Evolutionary conservation across 345 rosid genomes (phyloP).

Genomic region (Rhodamnia rubescens): DNA sequence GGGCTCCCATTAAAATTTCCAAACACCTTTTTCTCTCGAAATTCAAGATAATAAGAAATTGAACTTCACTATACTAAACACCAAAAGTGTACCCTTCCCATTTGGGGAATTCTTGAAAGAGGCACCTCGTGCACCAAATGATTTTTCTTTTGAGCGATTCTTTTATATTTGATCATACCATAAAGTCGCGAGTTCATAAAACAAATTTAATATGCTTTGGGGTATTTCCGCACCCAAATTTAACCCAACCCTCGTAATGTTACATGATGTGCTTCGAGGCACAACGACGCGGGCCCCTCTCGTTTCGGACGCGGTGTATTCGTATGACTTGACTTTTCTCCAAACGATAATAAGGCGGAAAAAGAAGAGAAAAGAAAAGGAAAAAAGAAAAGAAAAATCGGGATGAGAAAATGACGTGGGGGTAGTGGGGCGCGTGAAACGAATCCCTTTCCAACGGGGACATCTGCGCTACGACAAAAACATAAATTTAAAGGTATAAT

Average conservation of each 20-base stretch:
- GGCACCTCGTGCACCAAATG: neutral
- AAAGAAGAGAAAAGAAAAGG: rapidly evolving
- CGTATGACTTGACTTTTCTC: neutral
- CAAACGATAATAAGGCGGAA: rapidly evolving
- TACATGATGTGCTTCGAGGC: neutral
- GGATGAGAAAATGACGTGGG: neutral
- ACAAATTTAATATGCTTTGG: rapidly evolving
- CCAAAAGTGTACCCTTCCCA: neutral
- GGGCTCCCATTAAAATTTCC: too few relatives aligned
- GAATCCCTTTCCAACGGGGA: neutral
- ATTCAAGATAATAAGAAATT: too few relatives aligned
- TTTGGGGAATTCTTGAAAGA: neutral
- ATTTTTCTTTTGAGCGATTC: neutral
- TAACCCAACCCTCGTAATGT: too few relatives aligned
- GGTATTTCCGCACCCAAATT: neutral
- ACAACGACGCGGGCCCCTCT: too few relatives aligned
- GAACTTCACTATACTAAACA: too few relatives aligned
- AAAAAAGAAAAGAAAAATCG: rapidly evolving
- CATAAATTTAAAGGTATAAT: neutral
- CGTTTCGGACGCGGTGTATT: neutral
- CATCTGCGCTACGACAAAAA: neutral
- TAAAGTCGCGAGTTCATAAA: rapidly evolving
- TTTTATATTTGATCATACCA: neutral
- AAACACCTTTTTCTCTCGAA: too few relatives aligned
- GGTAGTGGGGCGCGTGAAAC: neutral